A percentile compares a stretch with the other conserved stretches of the same genome.
These are phyloP conservation scores for Conoideocrella luteorostrata DNA, from an alignment of 2,329 filamentous ascomycete genomes.

Conservation along the genomic window DNA sequence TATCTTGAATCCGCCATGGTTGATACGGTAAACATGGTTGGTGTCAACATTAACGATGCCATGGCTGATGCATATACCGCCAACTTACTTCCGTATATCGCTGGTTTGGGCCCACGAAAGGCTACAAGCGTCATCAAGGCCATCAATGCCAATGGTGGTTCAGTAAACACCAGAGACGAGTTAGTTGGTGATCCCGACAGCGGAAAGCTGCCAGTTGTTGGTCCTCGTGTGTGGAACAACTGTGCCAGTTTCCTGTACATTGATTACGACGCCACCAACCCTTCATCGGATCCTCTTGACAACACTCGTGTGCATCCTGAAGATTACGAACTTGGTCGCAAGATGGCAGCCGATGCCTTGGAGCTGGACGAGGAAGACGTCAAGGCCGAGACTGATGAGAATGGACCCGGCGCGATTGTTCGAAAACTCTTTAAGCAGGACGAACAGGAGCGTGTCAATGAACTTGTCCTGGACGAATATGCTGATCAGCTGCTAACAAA, in stretches of 20 bases:
- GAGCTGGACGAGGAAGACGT: slow-evolving; percentile 98
- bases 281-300: slow-evolving; percentile 84
- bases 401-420: slow-evolving; percentile 83
- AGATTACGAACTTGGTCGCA: slow-evolving; percentile 95
- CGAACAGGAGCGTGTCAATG: slow-evolving; percentile 90
- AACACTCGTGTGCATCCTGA: slow-evolving; percentile 97
- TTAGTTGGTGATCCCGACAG: slow-evolving; percentile 82
- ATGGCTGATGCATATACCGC: slow-evolving; percentile 75
- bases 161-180: slow-evolving; percentile 77
- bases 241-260: slow-evolving; percentile 94
- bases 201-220: slow-evolving; percentile 71
- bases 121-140: slow-evolving; percentile 68
- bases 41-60: slow-evolving; percentile 91
- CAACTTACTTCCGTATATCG: slow-evolving; percentile 83
- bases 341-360: slow-evolving; percentile 95
- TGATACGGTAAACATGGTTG: slow-evolving; percentile 95
- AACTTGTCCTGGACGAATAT: slow-evolving; percentile 93
- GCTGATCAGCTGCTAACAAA: slow-evolving; percentile 91
- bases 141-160: slow-evolving; percentile 84
- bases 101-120: slow-evolving; percentile 87
- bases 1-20: slow-evolving; percentile 95
- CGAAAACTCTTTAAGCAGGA: slow-evolving; percentile 93
- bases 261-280: slow-evolving; percentile 75
- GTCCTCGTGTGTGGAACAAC: slow-evolving; percentile 89
- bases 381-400: slow-evolving; percentile 86